Evolutionary conservation across 257 asterid species (phyloP), one percentile per base, ranked within the genome.

Genomic region (Hygrophila difformis): DNA sequence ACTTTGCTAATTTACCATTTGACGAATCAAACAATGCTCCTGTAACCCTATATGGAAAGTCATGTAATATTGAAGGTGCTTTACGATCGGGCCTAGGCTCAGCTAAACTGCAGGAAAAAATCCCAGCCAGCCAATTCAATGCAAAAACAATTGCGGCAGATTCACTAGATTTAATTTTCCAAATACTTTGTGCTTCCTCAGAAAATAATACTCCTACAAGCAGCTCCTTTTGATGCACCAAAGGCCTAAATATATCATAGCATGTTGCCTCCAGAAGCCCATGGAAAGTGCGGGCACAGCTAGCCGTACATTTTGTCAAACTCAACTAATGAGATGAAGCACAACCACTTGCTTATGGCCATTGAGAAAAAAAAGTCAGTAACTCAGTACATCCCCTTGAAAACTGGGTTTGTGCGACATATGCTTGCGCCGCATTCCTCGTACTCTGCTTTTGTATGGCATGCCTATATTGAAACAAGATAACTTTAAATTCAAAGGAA

Each of bases 401-500:
- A 91, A 48, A 91, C 80, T 44, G 96, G 98, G 61, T 82, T 91
- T 8, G 96, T 79, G 33, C 94, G 75, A 79, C 98, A 91, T 62
- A 91, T 91, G 74, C 91, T 91, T 33, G 96, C 96, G 44, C 98
- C 96, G 61, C 38, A 59, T 70, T 91, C 98, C 64, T 91, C 98
- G 9, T 89, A 89, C 69, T 91, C 93, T n/a, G 87, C 93, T 72
- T 91, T 91, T 13, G 96, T 85, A 66, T 91, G 98, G 71, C 96
- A 91, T 58, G 96, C 94, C 96, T 85, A 72, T 37, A 50, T 39
- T 18, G 23, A 31, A n/a, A n/a, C n/a, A n/a, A 24, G 7, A 24
- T 2, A 24, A 24, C 29, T 24, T 3, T 24, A 2, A 2, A 24
- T 7, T 7, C 3, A 2, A 24, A 24, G 7, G 29, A 44, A 34